Evolutionary conservation across 2,329 filamentous ascomycete species (phyloP).

Genomic region (Phialocephala subalpina): DNA sequence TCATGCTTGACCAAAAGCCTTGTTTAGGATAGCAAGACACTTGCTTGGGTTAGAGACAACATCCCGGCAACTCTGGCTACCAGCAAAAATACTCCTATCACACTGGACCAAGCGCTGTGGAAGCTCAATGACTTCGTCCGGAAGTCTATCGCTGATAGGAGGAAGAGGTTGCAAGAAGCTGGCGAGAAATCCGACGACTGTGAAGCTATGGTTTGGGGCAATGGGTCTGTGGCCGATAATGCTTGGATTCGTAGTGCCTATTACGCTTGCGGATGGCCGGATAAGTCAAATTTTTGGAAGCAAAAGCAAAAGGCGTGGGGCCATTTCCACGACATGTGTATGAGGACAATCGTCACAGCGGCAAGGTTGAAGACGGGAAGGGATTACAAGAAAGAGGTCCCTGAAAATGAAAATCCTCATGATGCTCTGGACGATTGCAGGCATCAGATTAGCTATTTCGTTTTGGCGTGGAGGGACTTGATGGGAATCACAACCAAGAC

Average conservation of each 20-base stretch:
- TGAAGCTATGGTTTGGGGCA: constrained; percentile 33
- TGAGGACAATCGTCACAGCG: constrained; percentile 25
- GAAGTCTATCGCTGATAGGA: neutral
- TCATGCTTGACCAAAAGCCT: constrained; percentile 21
- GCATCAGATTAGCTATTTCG: constrained; percentile 31
- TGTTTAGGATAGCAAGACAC: constrained; percentile 9
- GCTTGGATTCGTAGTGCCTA: constrained; percentile 19
- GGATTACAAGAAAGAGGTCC: constrained; percentile 16
- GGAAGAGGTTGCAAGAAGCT: constrained; percentile 14
- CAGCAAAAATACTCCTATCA: constrained; percentile 16
- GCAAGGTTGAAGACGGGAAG: constrained; percentile 15
- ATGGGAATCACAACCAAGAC: neutral
- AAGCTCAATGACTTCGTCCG: constrained; percentile 26
- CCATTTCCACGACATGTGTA: constrained; percentile 32
- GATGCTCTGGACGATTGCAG: constrained; percentile 31
- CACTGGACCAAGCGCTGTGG: constrained; percentile 22
- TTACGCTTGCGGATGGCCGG: too few species aligned
- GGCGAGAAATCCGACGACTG: constrained; percentile 6
- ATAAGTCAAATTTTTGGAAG: too few species aligned
- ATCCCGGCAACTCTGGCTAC: constrained; percentile 26
- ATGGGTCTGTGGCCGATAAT: constrained; percentile 32
- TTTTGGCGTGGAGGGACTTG: constrained; percentile 24
- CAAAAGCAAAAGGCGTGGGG: constrained; percentile 23
- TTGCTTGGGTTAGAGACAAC: constrained; percentile 21
- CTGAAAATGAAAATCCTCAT: constrained; percentile 24